Evolutionary conservation across 108 stramenopile species (phyloP).

Genomic region (Pseudonitzschia delicatissima): DNA sequence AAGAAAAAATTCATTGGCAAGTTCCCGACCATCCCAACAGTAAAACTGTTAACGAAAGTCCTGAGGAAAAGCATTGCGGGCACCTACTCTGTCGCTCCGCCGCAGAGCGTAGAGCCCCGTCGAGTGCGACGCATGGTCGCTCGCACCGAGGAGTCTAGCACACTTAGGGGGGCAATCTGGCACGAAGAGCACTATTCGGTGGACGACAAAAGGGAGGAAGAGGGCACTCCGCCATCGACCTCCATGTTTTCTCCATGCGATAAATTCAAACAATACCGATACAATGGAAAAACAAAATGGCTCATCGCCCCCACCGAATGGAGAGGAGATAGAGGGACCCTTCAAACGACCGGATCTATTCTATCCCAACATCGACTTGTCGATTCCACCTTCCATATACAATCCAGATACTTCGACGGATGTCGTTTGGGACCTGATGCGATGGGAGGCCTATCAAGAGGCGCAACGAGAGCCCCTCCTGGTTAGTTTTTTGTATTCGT

Average conservation of each 20-base stretch:
- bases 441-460: conserved; percentile 66
- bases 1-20: conserved; percentile 16
- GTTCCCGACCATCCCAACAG: conserved; percentile 14
- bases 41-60: neutral
- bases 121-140: conserved; percentile 30
- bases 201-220: conserved; percentile 5
- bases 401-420: conserved; percentile 34
- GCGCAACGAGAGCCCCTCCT: conserved; percentile 77
- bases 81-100: neutral
- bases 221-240: neutral
- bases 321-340: neutral
- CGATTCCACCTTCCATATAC: conserved; percentile 57
- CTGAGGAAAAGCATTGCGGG: neutral
- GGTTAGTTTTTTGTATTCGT: conserved; percentile 77
- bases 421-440: conserved; percentile 69
- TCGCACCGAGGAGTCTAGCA: conserved; percentile 27
- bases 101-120: neutral
- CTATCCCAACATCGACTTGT: conserved; percentile 62
- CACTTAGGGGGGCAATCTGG: conserved; percentile 53
- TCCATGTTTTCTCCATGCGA: neutral
- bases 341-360: conserved; percentile 22
- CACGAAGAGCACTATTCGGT: conserved; percentile 51
- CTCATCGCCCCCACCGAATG: neutral
- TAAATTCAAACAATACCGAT: neutral
- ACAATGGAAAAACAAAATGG: neutral